Conservation (phyloP, 768 basidiomycete genomes). For the Punctularia strigosozonata region DNA sequence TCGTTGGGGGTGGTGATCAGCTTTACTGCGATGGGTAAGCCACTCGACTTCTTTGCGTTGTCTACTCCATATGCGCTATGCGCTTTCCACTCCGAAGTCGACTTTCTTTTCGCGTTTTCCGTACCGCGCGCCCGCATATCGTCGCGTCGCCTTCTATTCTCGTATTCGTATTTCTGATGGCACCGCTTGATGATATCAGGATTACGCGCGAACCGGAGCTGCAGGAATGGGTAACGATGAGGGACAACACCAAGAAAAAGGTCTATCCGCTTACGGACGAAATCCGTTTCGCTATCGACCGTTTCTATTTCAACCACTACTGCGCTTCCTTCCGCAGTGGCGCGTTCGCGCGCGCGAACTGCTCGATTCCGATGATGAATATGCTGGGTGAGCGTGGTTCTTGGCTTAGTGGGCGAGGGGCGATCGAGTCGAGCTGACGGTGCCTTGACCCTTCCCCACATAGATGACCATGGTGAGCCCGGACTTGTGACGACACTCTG, state of each 20-base stretch:
- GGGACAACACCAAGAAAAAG: slow-evolving; percentile 49
- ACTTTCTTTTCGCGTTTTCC: no score
- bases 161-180: background rate
- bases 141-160: background rate
- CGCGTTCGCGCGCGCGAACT: slow-evolving; percentile 85
- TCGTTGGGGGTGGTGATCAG: slow-evolving; percentile 92
- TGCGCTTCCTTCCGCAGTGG: slow-evolving; percentile 78
- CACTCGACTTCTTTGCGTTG: background rate
- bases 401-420: slow-evolving; percentile 1
- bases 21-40: slow-evolving; percentile 74
- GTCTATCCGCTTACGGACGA: slow-evolving; percentile 52
- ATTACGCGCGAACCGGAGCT: slow-evolving; percentile 81
- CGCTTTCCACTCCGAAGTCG: no score
- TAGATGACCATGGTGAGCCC: slow-evolving; percentile 71
- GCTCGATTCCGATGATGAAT: slow-evolving; percentile 83
- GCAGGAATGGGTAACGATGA: slow-evolving; percentile 68
- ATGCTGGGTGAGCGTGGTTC: slow-evolving; percentile 53
- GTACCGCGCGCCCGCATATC: background rate
- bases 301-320: slow-evolving; percentile 88
- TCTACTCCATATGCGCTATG: no score
- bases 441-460: slow-evolving; percentile 2
- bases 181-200: slow-evolving; percentile 19
- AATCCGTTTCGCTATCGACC: slow-evolving; percentile 65
- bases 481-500: slow-evolving; percentile 2
- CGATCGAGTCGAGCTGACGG: background rate